A percentile compares a stretch with the other conserved stretches of the same genome.
Evolutionary conservation across 2,329 filamentous ascomycete species (phyloP).

Genomic region (Beauveria asiatica): DNA sequence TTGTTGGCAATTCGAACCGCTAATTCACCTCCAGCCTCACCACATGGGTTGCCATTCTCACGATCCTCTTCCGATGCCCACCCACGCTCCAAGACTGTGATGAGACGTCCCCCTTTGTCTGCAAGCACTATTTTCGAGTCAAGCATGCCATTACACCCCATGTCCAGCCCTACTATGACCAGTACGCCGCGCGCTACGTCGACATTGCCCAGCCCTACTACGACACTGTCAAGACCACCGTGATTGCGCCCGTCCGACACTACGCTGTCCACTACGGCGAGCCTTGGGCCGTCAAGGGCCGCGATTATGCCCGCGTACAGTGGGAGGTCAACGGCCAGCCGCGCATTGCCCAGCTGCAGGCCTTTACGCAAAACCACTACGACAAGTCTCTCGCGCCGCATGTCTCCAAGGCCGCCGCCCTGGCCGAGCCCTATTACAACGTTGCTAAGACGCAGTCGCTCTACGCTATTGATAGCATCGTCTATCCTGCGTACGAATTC

Average conservation of each 20-base stretch:
- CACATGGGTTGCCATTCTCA: slow-evolving; percentile 81
- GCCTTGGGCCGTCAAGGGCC: slow-evolving; percentile 60
- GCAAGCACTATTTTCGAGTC: slow-evolving; percentile 70
- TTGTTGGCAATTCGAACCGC: slow-evolving; percentile 1
- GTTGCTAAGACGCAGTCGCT: slow-evolving; percentile 53
- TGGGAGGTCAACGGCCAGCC: slow-evolving; percentile 77
- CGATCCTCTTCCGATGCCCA: slow-evolving; percentile 76
- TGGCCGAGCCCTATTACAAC: slow-evolving; percentile 64
- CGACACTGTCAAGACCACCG: slow-evolving; percentile 46
- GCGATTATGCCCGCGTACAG: slow-evolving; percentile 57
- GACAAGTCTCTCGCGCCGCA: slow-evolving; percentile 64
- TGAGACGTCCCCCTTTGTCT: slow-evolving; percentile 65
- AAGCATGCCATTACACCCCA: slow-evolving; percentile 60
- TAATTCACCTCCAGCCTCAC: slow-evolving; percentile 46
- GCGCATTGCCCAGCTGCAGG: slow-evolving; percentile 57
- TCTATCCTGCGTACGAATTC: slow-evolving; percentile 69
- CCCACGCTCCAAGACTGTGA: slow-evolving; percentile 57
- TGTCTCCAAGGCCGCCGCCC: slow-evolving; percentile 50
- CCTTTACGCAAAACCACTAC: slow-evolving; percentile 57
- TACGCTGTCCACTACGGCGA: slow-evolving; percentile 67
- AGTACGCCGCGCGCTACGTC: slow-evolving; percentile 77
- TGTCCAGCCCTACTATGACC: slow-evolving; percentile 74
- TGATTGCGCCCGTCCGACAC: slow-evolving; percentile 60
- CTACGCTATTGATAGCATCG: slow-evolving; percentile 61
- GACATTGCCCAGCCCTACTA: slow-evolving; percentile 71